Evolutionary conservation across 2,329 filamentous ascomycete species (phyloP).

Genomic region (Drechslerella stenobrocha): DNA sequence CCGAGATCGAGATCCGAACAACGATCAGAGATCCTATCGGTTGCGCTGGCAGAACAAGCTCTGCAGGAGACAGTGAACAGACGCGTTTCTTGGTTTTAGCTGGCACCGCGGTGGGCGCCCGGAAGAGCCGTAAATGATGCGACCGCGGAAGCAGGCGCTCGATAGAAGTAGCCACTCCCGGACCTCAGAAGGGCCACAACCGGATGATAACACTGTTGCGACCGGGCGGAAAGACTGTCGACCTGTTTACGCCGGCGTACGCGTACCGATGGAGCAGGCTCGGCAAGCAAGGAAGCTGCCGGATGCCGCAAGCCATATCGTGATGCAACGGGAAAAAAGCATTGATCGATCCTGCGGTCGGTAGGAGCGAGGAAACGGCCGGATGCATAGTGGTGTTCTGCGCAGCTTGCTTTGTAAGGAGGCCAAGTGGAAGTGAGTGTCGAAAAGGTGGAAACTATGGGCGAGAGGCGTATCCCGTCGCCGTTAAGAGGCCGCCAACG

Average conservation of each 20-base stretch:
- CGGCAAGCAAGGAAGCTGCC: constrained; percentile 21
- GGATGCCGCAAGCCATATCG: constrained; percentile 26
- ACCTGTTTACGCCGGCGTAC: too few relatives aligned
- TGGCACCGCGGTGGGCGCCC: constrained; percentile 47
- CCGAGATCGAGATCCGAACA: constrained; percentile 52
- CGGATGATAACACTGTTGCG: constrained; percentile 17
- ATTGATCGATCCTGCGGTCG: constrained; percentile 38
- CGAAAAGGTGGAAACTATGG: constrained; percentile 32
- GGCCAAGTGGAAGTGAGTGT: constrained; percentile 34
- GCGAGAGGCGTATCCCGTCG: constrained; percentile 11
- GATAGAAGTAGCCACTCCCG: constrained; percentile 26
- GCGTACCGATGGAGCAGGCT: constrained; percentile 36
- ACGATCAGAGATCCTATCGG: constrained; percentile 51
- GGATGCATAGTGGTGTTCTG: constrained; percentile 30
- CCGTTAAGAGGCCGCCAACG: too few relatives aligned
- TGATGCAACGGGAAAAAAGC: constrained; percentile 23
- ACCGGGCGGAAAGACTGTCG: constrained; percentile 33
- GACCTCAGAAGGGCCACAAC: constrained; percentile 35
- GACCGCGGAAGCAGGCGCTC: constrained; percentile 42
- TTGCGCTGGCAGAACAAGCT: constrained; percentile 51
- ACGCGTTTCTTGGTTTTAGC: constrained; percentile 52
- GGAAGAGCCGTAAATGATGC: constrained; percentile 47
- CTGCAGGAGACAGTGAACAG: constrained; percentile 51
- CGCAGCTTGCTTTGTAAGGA: too few relatives aligned
- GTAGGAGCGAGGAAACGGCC: constrained; percentile 21